A percentile compares a stretch with the other conserved stretches of the same genome.
Evolutionary conservation across 495 filamentous ascomycete genomes (phyloP).

Genomic region (Haplographium delicatum): DNA sequence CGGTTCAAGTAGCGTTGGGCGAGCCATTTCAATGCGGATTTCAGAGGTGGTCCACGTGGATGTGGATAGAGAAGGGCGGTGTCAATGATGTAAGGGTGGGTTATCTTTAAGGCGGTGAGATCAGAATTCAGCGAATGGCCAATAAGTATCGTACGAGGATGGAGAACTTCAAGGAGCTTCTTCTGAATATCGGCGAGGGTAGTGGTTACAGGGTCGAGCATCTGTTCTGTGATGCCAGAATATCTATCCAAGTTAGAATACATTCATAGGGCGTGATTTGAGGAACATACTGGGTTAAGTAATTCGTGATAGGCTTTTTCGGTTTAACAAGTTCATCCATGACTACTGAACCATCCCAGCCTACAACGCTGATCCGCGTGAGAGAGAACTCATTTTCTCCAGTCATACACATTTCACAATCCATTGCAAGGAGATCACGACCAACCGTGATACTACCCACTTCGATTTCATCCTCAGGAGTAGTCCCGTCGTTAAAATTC

Average conservation of each 20-base stretch:
- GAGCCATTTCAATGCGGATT: slow-evolving; percentile 76
- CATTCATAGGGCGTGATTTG: neutral
- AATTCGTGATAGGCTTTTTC: slow-evolving; percentile 75
- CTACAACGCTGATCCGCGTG: slow-evolving; percentile 78
- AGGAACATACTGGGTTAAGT: slow-evolving; percentile 64
- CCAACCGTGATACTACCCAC: slow-evolving; percentile 79
- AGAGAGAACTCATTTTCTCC: slow-evolving; percentile 69
- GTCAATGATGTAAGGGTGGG: slow-evolving; percentile 91
- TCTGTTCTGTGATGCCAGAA: slow-evolving; percentile 85
- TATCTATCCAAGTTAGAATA: slow-evolving; percentile 31
- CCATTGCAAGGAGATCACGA: slow-evolving; percentile 73
- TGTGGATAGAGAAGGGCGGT: slow-evolving; percentile 84
- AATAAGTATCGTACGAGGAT: slow-evolving; percentile 71
- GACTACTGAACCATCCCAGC: slow-evolving; percentile 78
- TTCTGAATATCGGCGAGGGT: slow-evolving; percentile 78
- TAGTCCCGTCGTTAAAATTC: slow-evolving; percentile 56
- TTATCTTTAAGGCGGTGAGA: slow-evolving; percentile 72
- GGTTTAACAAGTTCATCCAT: slow-evolving; percentile 93
- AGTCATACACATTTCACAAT: slow-evolving; percentile 96
- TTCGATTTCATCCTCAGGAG: slow-evolving; percentile 65
- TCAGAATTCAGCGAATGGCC: slow-evolving; percentile 94
- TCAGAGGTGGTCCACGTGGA: slow-evolving; percentile 65
- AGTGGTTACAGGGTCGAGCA: slow-evolving; percentile 75
- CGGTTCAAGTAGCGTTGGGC: slow-evolving; percentile 72
- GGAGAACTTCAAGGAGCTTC: slow-evolving; percentile 65